Evolutionary conservation across 1,284 basidiomycete species (phyloP).

Genomic region (Bjerkandera adusta): DNA sequence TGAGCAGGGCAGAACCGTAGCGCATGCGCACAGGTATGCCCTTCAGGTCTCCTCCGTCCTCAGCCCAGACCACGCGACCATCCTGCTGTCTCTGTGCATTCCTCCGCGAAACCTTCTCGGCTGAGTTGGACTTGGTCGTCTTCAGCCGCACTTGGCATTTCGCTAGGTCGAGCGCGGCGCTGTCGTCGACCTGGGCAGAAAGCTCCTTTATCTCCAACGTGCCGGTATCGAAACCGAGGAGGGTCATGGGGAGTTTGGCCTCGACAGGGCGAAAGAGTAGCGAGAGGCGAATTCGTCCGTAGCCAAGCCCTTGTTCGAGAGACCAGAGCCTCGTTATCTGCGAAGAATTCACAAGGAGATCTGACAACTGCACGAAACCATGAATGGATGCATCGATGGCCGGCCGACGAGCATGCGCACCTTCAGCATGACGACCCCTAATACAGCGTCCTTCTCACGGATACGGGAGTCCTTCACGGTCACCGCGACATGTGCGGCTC

Average conservation of each 20-base stretch:
- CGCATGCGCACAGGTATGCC: constrained; percentile 60
- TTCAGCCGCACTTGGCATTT: constrained; percentile 32
- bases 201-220: constrained; percentile 48
- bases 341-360: constrained; percentile 40
- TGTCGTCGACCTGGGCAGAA: constrained; percentile 26
- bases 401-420: constrained; percentile 22
- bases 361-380: constrained; percentile 28
- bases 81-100: constrained; percentile 45
- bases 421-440: constrained; percentile 55
- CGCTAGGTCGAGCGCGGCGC: constrained; percentile 26
- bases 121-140: constrained; percentile 26
- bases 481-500: constrained; percentile 54
- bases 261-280: constrained; percentile 56
- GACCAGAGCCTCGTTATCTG: constrained; percentile 47
- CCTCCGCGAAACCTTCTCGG: constrained; percentile 39
- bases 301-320: constrained; percentile 53
- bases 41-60: constrained; percentile 35
- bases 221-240: constrained; percentile 67
- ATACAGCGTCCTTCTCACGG: constrained; percentile 62
- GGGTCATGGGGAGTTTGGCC: constrained; percentile 51
- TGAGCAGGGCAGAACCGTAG: constrained; percentile 53
- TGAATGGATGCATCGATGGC: constrained; percentile 2
- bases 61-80: constrained; percentile 40
- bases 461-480: constrained; percentile 56
- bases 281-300: constrained; percentile 46